Evolutionary conservation across 441 rosid species (phyloP).

Genomic region (Heliophila coronopifolia): DNA sequence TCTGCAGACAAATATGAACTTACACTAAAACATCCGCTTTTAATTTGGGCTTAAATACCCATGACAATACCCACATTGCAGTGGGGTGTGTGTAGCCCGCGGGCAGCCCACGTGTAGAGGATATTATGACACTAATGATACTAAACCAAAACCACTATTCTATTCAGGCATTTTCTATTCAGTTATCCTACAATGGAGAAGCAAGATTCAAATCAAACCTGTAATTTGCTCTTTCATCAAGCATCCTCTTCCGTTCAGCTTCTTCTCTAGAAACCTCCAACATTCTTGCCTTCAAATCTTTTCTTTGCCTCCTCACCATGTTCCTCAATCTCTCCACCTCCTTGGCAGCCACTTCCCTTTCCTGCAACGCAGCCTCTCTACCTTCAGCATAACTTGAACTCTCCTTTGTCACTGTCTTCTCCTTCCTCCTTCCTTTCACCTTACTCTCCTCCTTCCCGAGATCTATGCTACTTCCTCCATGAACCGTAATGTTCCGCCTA

Average conservation of each 20-base stretch:
- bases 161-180: background rate
- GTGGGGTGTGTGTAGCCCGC: no score
- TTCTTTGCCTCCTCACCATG: slow-evolving; percentile 66
- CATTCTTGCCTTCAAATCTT: slow-evolving; percentile 79
- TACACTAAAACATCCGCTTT: no score
- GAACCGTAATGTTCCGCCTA: slow-evolving; percentile 66
- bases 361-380: slow-evolving; percentile 63
- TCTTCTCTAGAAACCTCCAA: slow-evolving; percentile 86
- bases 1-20: no score
- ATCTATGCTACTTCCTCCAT: slow-evolving; percentile 45
- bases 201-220: slow-evolving; percentile 37
- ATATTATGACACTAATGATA: background rate
- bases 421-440: slow-evolving; percentile 53
- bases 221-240: slow-evolving; percentile 79
- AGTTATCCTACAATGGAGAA: background rate
- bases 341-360: slow-evolving; percentile 64
- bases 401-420: slow-evolving; percentile 40
- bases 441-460: slow-evolving; percentile 47
- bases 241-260: slow-evolving; percentile 87
- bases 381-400: slow-evolving; percentile 38
- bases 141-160: background rate
- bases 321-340: slow-evolving; percentile 81
- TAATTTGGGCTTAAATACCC: no score
- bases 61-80: no score
- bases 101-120: no score